Percentiles rank a stretch among this genome's conserved stretches.
These are phyloP conservation scores for Talinum fruticosum DNA, from an alignment of 148 eudicot genomes.

Conservation along the genomic window DNA sequence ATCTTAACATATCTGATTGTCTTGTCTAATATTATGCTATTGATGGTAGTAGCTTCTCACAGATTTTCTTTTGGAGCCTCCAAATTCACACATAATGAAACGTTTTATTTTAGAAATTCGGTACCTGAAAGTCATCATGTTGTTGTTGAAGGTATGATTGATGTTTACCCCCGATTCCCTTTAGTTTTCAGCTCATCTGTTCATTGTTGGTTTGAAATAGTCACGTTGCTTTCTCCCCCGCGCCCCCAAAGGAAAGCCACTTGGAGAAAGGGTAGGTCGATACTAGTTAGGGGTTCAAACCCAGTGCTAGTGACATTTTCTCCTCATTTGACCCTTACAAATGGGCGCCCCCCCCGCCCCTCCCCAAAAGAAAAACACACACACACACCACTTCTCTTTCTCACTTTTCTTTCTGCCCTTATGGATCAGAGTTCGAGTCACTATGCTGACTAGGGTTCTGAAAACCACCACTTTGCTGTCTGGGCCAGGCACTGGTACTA, in stretches of 20 bases:
- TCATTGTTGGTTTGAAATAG: background rate
- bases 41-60: constrained; percentile 73
- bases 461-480: no score
- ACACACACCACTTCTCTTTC: no score
- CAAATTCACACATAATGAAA: constrained; percentile 92
- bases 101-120: constrained; percentile 79
- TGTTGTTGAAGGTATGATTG: constrained; percentile 68
- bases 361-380: no score
- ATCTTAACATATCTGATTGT: constrained; percentile 2
- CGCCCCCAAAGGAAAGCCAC: no score
- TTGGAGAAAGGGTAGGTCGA: no score
- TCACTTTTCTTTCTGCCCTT: no score
- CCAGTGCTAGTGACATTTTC: no score
- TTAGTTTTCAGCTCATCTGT: background rate
- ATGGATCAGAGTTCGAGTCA: background rate
- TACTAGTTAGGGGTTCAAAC: no score
- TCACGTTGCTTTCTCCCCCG: background rate
- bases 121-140: constrained; percentile 93
- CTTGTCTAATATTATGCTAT: constrained; percentile 21
- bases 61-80: constrained; percentile 93
- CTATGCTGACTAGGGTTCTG: background rate
- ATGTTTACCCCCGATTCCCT: background rate
- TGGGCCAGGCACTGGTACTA: background rate
- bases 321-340: no score
- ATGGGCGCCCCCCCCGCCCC: no score